Evolutionary conservation across 805 yeast species (phyloP).

Genomic region (Komagataella pastoris): DNA sequence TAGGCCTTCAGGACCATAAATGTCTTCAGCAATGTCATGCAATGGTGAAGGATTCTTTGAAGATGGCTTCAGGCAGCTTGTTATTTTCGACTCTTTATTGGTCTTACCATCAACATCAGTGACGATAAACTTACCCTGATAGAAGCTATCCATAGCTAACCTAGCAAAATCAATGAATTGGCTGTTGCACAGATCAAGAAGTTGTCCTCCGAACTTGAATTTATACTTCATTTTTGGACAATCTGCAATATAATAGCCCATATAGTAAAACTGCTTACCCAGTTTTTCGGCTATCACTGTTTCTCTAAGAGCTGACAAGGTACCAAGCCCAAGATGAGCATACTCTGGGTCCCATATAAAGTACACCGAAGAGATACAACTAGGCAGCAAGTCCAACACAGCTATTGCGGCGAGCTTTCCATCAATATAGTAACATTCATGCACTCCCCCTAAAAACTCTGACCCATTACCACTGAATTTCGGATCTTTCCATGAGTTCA

Average conservation of each 20-base stretch:
- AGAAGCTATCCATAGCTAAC: background rate
- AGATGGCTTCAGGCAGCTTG: background rate
- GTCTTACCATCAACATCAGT: background rate
- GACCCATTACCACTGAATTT: conserved; percentile 3
- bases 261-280: conserved; percentile 44
- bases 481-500: conserved; percentile 26
- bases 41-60: background rate
- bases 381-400: conserved; percentile 65
- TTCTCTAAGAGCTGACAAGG: conserved; percentile 64
- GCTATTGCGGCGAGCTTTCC: conserved; percentile 58
- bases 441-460: conserved; percentile 45
- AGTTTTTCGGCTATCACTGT: conserved; percentile 36
- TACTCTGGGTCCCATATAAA: conserved; percentile 82
- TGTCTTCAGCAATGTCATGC: conserved; percentile 17
- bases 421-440: conserved; percentile 64
- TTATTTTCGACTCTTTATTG: conserved; percentile 1
- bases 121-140: background rate
- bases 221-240: conserved; percentile 79
- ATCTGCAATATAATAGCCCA: conserved; percentile 73
- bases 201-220: conserved; percentile 63
- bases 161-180: background rate
- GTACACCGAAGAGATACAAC: conserved; percentile 71
- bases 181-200: conserved; percentile 27
- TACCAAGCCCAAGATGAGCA: conserved; percentile 60
- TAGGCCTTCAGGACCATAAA: conserved; percentile 23